Evolutionary conservation across 75 land plant genomes (phyloP), one percentile per base, ranked within the genome.

Genomic region (Selaginella tamariscina): DNA sequence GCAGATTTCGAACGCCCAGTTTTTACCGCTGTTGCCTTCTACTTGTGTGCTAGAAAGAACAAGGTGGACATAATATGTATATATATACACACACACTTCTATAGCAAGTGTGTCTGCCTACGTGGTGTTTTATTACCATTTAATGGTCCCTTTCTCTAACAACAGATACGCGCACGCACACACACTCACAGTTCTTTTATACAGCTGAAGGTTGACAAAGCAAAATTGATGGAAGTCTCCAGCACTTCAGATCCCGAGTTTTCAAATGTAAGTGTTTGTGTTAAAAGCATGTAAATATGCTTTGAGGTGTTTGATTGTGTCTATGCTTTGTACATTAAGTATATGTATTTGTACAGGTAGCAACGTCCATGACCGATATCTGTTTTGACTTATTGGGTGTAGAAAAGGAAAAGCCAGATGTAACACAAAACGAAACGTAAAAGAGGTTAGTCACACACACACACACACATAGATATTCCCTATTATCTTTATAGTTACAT

Each of bases 221-320:
- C 68, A 26, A 84, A 80, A 65, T 67, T 93, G 72, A 85, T 93
- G 69, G 98, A 93, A 70, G 74, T 89, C 8, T 86, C 84, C 76
- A 88, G 95, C 0, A 80, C 96, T 54, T 84, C 96, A n/a, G 98
- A 89, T 66, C 71, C 86, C 24, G 98, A 93, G 65, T 93, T 93
- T 70, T 63, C 86, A 55, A 76, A 30, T 67, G 98, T 93, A 73
- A 78, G 86, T 21, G 1, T 33, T 28, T 30, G 2, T n/a, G n/a
- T n/a, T n/a, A n/a, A n/a, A n/a, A n/a, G n/a, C n/a, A n/a, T n/a
- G n/a, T n/a, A n/a, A n/a, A n/a, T n/a, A n/a, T n/a, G n/a, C n/a
- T n/a, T n/a, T n/a, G n/a, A n/a, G n/a, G n/a, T n/a, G n/a, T n/a
- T n/a, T n/a, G n/a, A n/a, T n/a, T n/a, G n/a, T n/a, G n/a, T n/a